Evolutionary conservation across 2,329 filamentous ascomycete species (phyloP).

Genomic region (Blumeriella jaapii): DNA sequence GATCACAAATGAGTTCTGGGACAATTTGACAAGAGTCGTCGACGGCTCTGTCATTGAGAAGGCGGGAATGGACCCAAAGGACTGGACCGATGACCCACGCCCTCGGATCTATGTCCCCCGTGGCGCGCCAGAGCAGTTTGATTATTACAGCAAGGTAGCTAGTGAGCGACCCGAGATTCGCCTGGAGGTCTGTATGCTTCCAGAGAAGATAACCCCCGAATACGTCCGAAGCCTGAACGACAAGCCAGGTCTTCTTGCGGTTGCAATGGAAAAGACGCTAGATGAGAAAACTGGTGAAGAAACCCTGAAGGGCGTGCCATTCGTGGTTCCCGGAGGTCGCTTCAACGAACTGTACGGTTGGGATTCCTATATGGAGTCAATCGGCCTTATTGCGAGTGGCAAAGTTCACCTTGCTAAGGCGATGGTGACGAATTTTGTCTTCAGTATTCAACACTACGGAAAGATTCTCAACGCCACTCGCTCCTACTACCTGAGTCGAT

Average conservation of each 20-base stretch:
- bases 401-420: conserved; percentile 78
- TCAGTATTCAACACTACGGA: conserved; percentile 96
- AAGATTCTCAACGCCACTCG: conserved; percentile 97
- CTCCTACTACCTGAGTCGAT: conserved; percentile 88
- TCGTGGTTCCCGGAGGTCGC: conserved; percentile 91
- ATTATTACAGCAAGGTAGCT: conserved; percentile 79
- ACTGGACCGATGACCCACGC: conserved; percentile 82
- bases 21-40: conserved; percentile 76
- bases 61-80: conserved; percentile 83
- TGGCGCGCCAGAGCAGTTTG: conserved; percentile 75
- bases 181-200: conserved; percentile 74
- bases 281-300: conserved; percentile 58
- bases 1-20: conserved; percentile 88
- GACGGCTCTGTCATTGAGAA: conserved; percentile 80
- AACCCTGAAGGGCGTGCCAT: conserved; percentile 70
- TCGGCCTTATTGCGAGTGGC: conserved; percentile 78
- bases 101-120: conserved; percentile 85
- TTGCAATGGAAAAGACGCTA: conserved; percentile 70
- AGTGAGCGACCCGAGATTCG: conserved; percentile 69
- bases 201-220: conserved; percentile 66
- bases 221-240: conserved; percentile 74
- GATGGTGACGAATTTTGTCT: conserved; percentile 95
- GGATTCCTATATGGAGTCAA: conserved; percentile 98
- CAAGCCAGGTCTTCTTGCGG: conserved; percentile 78
- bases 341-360: conserved; percentile 99